Evolutionary conservation across 371 early-diverging fungal species (phyloP).

Genomic region (Smittium culicis): DNA sequence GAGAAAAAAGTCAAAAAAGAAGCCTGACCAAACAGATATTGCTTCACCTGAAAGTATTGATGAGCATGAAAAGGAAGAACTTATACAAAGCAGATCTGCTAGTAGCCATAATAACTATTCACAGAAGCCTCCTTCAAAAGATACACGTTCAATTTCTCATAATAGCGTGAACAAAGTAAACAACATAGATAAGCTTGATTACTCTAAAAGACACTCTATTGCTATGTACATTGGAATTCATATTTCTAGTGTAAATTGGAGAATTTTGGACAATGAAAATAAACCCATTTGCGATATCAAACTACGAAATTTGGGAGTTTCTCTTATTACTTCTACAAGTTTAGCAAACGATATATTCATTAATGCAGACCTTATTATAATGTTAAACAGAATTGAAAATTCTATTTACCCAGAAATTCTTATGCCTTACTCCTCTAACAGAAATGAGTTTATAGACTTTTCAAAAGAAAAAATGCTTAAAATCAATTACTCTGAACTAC

Average conservation of each 20-base stretch:
- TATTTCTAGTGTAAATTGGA: conserved; percentile 30
- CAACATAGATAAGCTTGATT: background rate
- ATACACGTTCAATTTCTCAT: background rate
- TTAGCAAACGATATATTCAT: conserved; percentile 35
- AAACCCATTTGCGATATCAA: conserved; percentile 30
- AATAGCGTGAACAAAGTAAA: background rate
- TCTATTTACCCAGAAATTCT: conserved; percentile 53
- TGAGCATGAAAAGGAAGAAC: background rate
- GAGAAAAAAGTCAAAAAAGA: background rate
- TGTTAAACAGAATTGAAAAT: conserved; percentile 45
- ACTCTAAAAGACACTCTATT: conserved; percentile 18
- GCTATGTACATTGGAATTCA: conserved; percentile 25
- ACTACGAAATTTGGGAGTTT: conserved; percentile 24
- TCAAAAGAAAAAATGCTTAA: conserved; percentile 67
- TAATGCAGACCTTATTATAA: conserved; percentile 52
- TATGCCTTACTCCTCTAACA: conserved; percentile 42
- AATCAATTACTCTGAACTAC: conserved; percentile 54
- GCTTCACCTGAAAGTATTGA: background rate
- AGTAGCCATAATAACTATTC: background rate
- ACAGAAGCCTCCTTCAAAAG: background rate
- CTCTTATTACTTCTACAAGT: conserved; percentile 31
- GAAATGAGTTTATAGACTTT: conserved; percentile 36
- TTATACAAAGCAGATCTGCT: background rate
- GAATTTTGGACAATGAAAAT: conserved; percentile 31
- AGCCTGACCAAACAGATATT: background rate